phyloP scores from a whole-genome alignment of 176 grass and related monocot species.

The Dactylis glomerata region DNA sequence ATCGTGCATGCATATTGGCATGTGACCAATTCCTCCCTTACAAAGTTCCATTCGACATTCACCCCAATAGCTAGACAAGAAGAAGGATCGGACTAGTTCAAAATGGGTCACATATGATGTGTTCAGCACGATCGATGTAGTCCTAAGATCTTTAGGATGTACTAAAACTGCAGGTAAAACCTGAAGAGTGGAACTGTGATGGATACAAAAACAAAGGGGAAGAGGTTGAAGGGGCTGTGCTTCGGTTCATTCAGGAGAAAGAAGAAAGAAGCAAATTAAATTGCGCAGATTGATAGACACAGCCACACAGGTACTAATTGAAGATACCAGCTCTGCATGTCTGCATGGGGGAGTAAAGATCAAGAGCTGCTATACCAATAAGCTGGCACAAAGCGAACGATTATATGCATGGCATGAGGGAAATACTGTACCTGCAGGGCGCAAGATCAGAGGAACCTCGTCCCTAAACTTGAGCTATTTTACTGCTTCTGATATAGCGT shows the following conservation, averaged over 20 bases:
- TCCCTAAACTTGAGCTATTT: not conserved
- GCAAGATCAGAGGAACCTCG: slow-evolving; percentile 16
- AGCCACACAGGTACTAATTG: not conserved
- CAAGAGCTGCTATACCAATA: not conserved
- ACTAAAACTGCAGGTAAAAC: not conserved
- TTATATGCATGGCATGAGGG: too few relatives aligned
- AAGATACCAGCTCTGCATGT: not conserved
- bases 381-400: not conserved
- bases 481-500: not conserved
- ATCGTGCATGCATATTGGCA: not conserved
- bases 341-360: not conserved
- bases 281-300: not conserved
- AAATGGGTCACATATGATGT: not conserved
- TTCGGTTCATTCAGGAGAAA: not conserved
- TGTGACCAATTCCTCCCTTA: not conserved
- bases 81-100: not conserved
- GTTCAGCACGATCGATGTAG: not conserved
- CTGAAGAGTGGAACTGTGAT: not conserved
- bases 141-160: not conserved
- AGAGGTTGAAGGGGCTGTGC: too few relatives aligned
- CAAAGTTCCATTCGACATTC: not conserved
- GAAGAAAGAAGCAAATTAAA: not conserved
- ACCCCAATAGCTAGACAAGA: not conserved
- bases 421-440: slow-evolving; percentile 12
- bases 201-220: not conserved